Evolutionary conservation across 306 rosid species (phyloP).

Genomic region (Prunus padus): DNA sequence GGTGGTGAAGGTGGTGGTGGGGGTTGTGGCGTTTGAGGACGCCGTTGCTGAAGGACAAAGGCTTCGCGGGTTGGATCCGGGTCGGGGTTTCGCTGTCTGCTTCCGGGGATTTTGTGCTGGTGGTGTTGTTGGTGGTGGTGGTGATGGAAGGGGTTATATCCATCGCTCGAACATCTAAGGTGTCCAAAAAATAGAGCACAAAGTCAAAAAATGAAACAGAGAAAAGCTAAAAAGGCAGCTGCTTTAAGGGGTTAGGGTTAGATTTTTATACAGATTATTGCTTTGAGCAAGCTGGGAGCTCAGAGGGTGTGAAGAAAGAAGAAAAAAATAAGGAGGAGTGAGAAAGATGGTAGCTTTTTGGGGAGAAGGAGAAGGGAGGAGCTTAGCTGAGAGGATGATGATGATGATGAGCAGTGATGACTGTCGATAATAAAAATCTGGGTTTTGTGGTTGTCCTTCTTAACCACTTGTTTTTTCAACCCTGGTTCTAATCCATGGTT

Average conservation of each 20-base stretch:
- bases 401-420: constrained; percentile 56
- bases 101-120: constrained; percentile 60
- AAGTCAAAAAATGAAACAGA: background rate
- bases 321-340: background rate
- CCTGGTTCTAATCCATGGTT: constrained; percentile 89
- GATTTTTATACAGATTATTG: constrained; percentile 36
- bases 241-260: constrained; percentile 39
- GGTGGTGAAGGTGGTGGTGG: constrained; percentile 17
- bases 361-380: background rate
- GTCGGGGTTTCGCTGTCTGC: constrained; percentile 66
- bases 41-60: constrained; percentile 68
- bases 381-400: constrained; percentile 20
- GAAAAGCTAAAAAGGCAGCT: background rate
- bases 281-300: constrained; percentile 25
- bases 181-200: constrained; percentile 2
- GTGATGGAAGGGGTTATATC: constrained; percentile 48
- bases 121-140: constrained; percentile 21
- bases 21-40: constrained; percentile 72
- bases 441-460: constrained; percentile 83
- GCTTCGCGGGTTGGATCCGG: constrained; percentile 54
- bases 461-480: constrained; percentile 86
- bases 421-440: constrained; percentile 73
- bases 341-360: constrained; percentile 17
- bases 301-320: background rate
- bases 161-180: constrained; percentile 58